Base-by-base conservation (phyloP, 306 rosid genomes). In the Calophaca sinica region DNA sequence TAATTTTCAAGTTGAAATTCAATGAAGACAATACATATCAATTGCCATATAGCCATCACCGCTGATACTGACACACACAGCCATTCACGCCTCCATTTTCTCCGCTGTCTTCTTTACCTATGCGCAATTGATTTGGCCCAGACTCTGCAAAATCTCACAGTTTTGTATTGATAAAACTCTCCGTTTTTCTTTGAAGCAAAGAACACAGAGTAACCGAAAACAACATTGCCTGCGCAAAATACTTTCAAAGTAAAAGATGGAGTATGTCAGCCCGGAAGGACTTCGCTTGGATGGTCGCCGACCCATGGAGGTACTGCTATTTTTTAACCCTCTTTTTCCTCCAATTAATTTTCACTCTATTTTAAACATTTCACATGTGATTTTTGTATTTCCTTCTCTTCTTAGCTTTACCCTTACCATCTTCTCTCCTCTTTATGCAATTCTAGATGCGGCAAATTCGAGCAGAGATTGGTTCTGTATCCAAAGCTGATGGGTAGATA, bases 221-320 rank as follows among this genome's bases (percentile, higher is more conserved):
- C 71, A 33, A 28, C 75, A 11, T 53, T 7, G 14, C 14, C 20
- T 6, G 12, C 12, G 7, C 13, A 41, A 41, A 63, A 5, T 42
- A 20, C 6, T 39, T 8, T 55, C 4, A 26, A 39, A 13, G 39
- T n/a, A 39, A 32, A 73, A 81, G 70, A 93, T 91, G 98, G 97
- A 93, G 83, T 91, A 46, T 3, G 94, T 93, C 46, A 91, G 84
- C 88, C 97, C 98, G 3, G 98, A 93, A 86, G 97, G 97, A 63
- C 96, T 93, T 88, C 94, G 97, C 66, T 76, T 86, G 70, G 97
- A 93, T 59, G 98, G 98, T 28, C 94, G 98, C 60, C 89, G 96
- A 31, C 89, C 97, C 28, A 71, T 84, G 87, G 90, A 86, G 75
- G 86, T 85, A 26, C 45, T 32, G 0, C 28, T 44, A 3, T 42